These are phyloP conservation scores for Opeltia flavorubescens DNA, from an alignment of 495 filamentous ascomycete genomes.

Conservation along the genomic window DNA sequence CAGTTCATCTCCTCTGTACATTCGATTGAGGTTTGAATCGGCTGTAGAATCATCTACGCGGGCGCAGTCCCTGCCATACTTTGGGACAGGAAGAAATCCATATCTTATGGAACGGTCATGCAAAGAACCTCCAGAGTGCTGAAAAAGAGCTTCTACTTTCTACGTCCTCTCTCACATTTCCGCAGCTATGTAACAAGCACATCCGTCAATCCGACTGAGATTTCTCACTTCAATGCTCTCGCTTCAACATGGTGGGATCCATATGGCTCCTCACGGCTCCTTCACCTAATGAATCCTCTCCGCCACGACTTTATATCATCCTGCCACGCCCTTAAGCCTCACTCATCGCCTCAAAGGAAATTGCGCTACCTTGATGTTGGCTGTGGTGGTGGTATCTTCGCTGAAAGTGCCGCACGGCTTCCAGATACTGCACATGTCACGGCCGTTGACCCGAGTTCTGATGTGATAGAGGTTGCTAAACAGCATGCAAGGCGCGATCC, in stretches of 20 bases:
- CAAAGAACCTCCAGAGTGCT: no score
- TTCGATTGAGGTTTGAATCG: no score
- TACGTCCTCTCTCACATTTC: neutral
- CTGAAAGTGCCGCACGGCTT: constrained; percentile 75
- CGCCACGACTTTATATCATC: constrained; percentile 78
- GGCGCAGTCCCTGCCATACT: no score
- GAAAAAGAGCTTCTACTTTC: neutral
- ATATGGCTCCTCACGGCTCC: constrained; percentile 75
- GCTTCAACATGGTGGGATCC: constrained; percentile 97
- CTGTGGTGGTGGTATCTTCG: constrained; percentile 93
- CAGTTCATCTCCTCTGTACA: no score
- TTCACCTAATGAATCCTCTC: constrained; percentile 96
- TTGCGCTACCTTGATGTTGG: constrained; percentile 80
- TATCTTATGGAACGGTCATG: no score
- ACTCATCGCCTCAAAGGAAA: constrained; percentile 1
- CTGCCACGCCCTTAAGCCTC: constrained; percentile 40
- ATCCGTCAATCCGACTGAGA: constrained; percentile 70
- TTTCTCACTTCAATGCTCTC: constrained; percentile 87
- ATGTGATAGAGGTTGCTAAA: constrained; percentile 67
- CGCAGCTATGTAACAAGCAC: constrained; percentile 25
- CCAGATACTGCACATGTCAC: constrained; percentile 50
- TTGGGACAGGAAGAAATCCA: no score
- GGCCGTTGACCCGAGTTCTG: constrained; percentile 70
- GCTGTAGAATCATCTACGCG: no score
- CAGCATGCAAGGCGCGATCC: constrained; percentile 60